phyloP scores from a whole-genome alignment of 441 rosid species.

The Jatropha podagrica region DNA sequence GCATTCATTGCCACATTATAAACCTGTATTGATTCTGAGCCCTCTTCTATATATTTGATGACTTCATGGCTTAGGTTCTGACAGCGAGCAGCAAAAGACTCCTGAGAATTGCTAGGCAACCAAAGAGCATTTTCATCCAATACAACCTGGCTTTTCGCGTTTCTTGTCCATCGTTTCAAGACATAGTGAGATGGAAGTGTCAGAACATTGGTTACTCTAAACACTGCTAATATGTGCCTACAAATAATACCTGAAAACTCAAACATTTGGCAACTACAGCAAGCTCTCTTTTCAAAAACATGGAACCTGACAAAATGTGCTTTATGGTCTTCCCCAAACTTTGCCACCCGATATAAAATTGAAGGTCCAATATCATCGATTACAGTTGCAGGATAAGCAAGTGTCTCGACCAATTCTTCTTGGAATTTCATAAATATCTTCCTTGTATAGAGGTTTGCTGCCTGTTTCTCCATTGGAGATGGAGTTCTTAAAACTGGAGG shows the following conservation, averaged over 20 bases:
- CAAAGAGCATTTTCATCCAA: conserved; percentile 50
- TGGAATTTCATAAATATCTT: conserved; percentile 71
- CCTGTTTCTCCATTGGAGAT: conserved; percentile 94
- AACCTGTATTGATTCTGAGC: conserved; percentile 45
- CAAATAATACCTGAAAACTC: conserved; percentile 81
- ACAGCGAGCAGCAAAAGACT: conserved; percentile 58
- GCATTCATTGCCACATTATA: conserved; percentile 56
- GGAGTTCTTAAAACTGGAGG: conserved; percentile 66
- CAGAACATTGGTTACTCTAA: conserved; percentile 82
- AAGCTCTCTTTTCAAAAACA: conserved; percentile 66
- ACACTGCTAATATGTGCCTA: conserved; percentile 78
- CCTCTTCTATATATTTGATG: conserved; percentile 61
- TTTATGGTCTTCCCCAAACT: conserved; percentile 71
- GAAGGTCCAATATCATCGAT: conserved; percentile 55
- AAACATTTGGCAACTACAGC: conserved; percentile 86
- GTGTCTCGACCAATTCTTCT: conserved; percentile 83
- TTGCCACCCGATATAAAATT: conserved; percentile 65
- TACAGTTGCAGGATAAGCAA: conserved; percentile 64
- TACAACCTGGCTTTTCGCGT: conserved; percentile 65
- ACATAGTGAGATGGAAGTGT: conserved; percentile 71
- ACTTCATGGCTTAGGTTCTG: conserved; percentile 64
- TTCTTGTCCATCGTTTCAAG: conserved; percentile 78
- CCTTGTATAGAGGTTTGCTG: conserved; percentile 68
- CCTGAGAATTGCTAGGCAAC: conserved; percentile 47
- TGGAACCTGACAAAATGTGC: conserved; percentile 59